Conservation (phyloP, 768 basidiomycete species). For the Auricularia cornea region DNA sequence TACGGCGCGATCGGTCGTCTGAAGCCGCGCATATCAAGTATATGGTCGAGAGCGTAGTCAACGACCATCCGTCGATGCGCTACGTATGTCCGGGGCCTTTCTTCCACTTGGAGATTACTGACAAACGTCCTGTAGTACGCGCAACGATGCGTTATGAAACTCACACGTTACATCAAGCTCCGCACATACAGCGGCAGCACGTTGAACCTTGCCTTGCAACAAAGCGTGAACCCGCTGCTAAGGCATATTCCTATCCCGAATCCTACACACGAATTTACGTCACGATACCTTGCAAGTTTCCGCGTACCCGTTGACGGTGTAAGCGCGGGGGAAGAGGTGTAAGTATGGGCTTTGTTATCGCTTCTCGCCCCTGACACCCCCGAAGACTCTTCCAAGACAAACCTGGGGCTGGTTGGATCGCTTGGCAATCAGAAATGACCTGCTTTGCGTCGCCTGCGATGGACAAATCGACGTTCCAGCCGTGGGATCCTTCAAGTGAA, state of each 20-base stretch:
- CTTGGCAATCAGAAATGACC: constrained; percentile 41
- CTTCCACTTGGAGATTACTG: background rate
- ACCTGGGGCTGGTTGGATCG: constrained; percentile 58
- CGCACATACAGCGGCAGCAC: constrained; percentile 54
- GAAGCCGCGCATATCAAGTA: constrained; percentile 26
- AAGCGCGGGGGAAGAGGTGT: constrained; percentile 35
- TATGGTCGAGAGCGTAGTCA: constrained; percentile 41
- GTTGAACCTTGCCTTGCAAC: constrained; percentile 51
- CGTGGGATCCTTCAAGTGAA: constrained; percentile 50
- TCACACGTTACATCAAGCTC: constrained; percentile 70
- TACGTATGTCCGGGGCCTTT: constrained; percentile 9
- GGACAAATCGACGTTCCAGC: constrained; percentile 41
- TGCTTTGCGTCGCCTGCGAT: constrained; percentile 42
- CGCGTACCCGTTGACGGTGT: constrained; percentile 37
- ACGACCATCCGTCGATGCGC: constrained; percentile 56
- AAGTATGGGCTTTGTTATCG: constrained; percentile 19
- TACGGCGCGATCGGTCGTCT: constrained; percentile 54
- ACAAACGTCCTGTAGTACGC: constrained; percentile 40
- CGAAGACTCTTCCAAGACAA: constrained; percentile 48
- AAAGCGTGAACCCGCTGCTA: constrained; percentile 61
- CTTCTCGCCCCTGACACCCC: background rate
- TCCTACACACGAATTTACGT: constrained; percentile 44
- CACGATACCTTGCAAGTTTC: constrained; percentile 48
- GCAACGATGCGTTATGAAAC: constrained; percentile 69
- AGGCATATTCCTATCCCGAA: constrained; percentile 37